Conservation (phyloP, 2,329 filamentous ascomycete genomes). For the Talaromyces rugulosus region DNA sequence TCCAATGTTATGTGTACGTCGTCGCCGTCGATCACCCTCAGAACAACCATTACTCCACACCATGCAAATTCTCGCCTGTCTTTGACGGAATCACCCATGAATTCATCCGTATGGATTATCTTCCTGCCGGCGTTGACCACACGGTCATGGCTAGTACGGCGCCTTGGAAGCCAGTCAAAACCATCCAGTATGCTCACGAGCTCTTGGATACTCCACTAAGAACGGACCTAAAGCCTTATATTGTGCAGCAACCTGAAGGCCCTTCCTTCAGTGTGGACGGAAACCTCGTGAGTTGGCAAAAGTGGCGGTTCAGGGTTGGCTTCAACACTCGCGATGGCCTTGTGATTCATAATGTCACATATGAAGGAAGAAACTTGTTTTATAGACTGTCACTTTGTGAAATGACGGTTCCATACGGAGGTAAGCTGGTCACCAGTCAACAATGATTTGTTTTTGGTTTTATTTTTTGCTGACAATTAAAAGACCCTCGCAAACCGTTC, state of each 20-base stretch:
- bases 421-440: slow-evolving; percentile 15
- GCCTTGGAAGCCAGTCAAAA: slow-evolving; percentile 53
- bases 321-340: slow-evolving; percentile 63
- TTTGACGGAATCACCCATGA: slow-evolving; percentile 60
- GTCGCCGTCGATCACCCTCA: slow-evolving; percentile 31
- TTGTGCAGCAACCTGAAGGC: slow-evolving; percentile 62
- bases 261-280: slow-evolving; percentile 57
- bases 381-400: slow-evolving; percentile 64
- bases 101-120: slow-evolving; percentile 64
- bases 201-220: slow-evolving; percentile 44
- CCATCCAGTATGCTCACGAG: slow-evolving; percentile 52
- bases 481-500: slow-evolving; percentile 62
- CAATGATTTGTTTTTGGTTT: no score
- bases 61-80: slow-evolving; percentile 35
- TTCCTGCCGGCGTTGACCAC: slow-evolving; percentile 64
- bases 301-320: slow-evolving; percentile 58
- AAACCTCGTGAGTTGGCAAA: slow-evolving; percentile 61
- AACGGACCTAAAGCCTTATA: slow-evolving; percentile 59
- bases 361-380: slow-evolving; percentile 61
- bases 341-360: slow-evolving; percentile 63
- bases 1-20: slow-evolving; percentile 41
- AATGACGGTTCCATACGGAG: slow-evolving; percentile 53
- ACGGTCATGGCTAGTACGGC: slow-evolving; percentile 49
- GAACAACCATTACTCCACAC: slow-evolving; percentile 34
- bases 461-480: neutral